Evolutionary conservation across 495 filamentous ascomycete species (phyloP).

Genomic region (Diplogelasinospora grovesii): DNA sequence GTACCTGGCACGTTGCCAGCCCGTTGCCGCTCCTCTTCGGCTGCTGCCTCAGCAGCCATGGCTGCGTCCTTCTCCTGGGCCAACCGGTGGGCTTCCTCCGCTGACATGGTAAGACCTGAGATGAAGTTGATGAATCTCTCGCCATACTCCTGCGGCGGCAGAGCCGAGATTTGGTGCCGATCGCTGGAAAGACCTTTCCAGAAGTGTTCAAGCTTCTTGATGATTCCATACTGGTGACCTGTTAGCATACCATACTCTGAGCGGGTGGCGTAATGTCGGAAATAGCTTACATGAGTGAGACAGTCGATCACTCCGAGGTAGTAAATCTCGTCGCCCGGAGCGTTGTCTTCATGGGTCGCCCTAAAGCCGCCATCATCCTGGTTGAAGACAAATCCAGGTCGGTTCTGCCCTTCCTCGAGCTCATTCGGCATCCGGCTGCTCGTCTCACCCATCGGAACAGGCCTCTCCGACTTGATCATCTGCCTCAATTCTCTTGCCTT

Average conservation of each 20-base stretch:
- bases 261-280: background rate
- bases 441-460: slow-evolving; percentile 81
- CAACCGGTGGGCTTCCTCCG: slow-evolving; percentile 68
- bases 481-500: slow-evolving; percentile 89
- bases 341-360: slow-evolving; percentile 86
- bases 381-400: slow-evolving; percentile 66
- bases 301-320: slow-evolving; percentile 98
- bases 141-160: slow-evolving; percentile 87
- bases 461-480: slow-evolving; percentile 86
- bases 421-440: slow-evolving; percentile 85
- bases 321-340: slow-evolving; percentile 85
- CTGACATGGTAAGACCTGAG: slow-evolving; percentile 77
- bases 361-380: slow-evolving; percentile 88
- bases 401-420: slow-evolving; percentile 53
- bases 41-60: slow-evolving; percentile 32
- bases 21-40: slow-evolving; percentile 30
- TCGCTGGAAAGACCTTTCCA: slow-evolving; percentile 84
- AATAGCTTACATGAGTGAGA: slow-evolving; percentile 74
- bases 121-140: slow-evolving; percentile 95
- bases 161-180: slow-evolving; percentile 80
- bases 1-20: slow-evolving; percentile 16
- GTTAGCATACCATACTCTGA: slow-evolving; percentile 22
- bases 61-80: slow-evolving; percentile 44
- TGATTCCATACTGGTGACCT: slow-evolving; percentile 63
- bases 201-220: slow-evolving; percentile 87